These are phyloP conservation scores for Ceratobasidium sp. DNA, from an alignment of 1,284 basidiomycete species.

Conservation along the genomic window DNA sequence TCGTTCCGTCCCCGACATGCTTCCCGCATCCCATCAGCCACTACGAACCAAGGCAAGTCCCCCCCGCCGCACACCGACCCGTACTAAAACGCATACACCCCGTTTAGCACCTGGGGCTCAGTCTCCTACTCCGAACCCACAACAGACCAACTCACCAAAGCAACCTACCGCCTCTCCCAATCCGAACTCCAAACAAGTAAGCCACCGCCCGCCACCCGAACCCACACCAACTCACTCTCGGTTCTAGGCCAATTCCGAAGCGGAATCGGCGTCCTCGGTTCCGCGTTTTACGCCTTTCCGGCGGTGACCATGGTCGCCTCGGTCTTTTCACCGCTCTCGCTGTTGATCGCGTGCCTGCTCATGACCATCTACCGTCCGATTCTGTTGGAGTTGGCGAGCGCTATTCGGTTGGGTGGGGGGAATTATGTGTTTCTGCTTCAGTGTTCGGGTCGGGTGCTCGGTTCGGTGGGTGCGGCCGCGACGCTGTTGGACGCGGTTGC, in stretches of 20 bases:
- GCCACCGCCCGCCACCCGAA: not conserved
- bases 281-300: conserved; percentile 74
- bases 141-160: conserved; percentile 46
- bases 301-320: conserved; percentile 64
- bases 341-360: conserved; percentile 64
- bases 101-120: conserved; percentile 60
- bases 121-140: conserved; percentile 55
- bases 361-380: conserved; percentile 73
- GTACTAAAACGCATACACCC: not conserved
- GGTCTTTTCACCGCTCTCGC: conserved; percentile 70
- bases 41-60: conserved; percentile 60
- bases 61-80: not conserved
- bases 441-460: conserved; percentile 64
- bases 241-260: conserved; percentile 67
- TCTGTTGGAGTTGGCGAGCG: conserved; percentile 70
- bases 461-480: conserved; percentile 66
- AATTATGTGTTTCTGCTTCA: conserved; percentile 72
- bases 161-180: conserved; percentile 45
- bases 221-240: conserved; percentile 65
- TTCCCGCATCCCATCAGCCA: conserved; percentile 67
- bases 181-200: conserved; percentile 51
- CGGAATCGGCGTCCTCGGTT: conserved; percentile 71
- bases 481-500: conserved; percentile 69
- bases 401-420: conserved; percentile 68
- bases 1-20: conserved; percentile 58